Evolutionary conservation across 2,329 filamentous ascomycete species (phyloP).

Genomic region (Cordyceps militaris): DNA sequence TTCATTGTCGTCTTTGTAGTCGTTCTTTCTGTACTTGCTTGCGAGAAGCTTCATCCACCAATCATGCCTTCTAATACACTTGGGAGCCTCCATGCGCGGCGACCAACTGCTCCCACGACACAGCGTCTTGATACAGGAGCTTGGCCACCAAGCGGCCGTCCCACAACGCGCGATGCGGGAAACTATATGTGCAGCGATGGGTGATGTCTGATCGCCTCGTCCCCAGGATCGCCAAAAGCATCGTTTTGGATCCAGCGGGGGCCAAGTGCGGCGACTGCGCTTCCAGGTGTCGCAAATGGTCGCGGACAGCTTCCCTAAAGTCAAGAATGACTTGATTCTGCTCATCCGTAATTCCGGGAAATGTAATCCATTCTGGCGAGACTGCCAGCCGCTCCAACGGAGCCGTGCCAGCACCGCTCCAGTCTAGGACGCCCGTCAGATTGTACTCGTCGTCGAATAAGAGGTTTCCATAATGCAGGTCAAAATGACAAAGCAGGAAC

Average conservation of each 20-base stretch:
- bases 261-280: background rate
- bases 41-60: background rate
- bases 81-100: constrained; percentile 16
- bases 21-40: no score
- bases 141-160: constrained; percentile 17
- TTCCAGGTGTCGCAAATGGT: background rate
- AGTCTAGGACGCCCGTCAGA: constrained; percentile 29
- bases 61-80: background rate
- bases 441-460: constrained; percentile 36
- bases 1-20: no score
- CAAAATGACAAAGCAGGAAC: constrained; percentile 28
- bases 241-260: constrained; percentile 13
- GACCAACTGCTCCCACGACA: constrained; percentile 21
- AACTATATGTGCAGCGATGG: constrained; percentile 19
- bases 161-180: constrained; percentile 15
- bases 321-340: background rate
- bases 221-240: constrained; percentile 18
- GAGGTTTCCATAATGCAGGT: constrained; percentile 32
- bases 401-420: constrained; percentile 27
- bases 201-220: constrained; percentile 18
- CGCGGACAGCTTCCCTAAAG: background rate
- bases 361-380: constrained; percentile 26
- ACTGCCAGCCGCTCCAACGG: constrained; percentile 30
- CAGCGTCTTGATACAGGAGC: constrained; percentile 17
- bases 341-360: constrained; percentile 19